Conservation (phyloP, 139 green algal genomes). For the Chlamydomonas applanata region DNA sequence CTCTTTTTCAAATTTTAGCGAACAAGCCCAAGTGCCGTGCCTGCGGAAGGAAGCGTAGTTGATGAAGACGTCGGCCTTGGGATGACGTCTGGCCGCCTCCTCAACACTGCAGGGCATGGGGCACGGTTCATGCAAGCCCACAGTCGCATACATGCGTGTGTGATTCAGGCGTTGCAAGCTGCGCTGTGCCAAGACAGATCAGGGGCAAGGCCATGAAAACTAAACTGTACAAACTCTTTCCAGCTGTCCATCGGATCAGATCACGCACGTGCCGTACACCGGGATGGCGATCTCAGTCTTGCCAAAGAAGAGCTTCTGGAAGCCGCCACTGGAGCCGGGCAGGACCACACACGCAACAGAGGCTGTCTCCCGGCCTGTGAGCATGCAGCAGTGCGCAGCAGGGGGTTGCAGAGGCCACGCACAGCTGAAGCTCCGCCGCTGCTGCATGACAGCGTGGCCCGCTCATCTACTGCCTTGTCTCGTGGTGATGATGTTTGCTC, state of each 20-base stretch:
- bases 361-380: conserved; percentile 67
- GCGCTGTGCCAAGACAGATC: neutral
- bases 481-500: no score
- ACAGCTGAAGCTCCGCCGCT: no score
- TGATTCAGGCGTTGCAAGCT: neutral
- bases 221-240: no score
- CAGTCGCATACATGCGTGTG: no score
- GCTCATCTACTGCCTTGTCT: no score
- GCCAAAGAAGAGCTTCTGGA: conserved; percentile 95
- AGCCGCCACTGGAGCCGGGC: conserved; percentile 75
- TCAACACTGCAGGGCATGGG: conserved; percentile 52
- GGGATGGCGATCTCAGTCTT: conserved; percentile 86
- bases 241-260: no score
- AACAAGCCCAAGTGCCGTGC: neutral
- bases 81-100: conserved; percentile 70
- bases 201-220: neutral
- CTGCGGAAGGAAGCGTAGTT: conserved; percentile 93
- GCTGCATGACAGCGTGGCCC: no score
- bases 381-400: neutral
- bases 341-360: conserved; percentile 86
- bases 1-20: neutral
- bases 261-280: conserved; percentile 63
- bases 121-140: neutral
- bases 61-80: conserved; percentile 90
- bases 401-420: neutral